Evolutionary conservation across 192 early-diverging fungal species (phyloP).

Genomic region (Bifiguratus adelaidae): DNA sequence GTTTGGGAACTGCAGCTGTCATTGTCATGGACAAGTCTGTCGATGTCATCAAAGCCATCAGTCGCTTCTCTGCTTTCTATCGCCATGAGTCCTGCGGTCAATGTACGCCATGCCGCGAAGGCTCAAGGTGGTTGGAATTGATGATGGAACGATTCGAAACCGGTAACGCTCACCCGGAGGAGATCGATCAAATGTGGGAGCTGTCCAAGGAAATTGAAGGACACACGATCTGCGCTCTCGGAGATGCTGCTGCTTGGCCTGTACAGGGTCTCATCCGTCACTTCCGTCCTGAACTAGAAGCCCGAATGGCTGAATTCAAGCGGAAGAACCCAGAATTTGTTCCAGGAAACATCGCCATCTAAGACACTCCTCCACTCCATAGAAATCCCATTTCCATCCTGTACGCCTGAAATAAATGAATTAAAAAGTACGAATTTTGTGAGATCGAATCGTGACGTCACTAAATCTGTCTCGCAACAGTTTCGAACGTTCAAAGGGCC

Average conservation of each 20-base stretch:
- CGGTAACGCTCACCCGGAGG: constrained; percentile 67
- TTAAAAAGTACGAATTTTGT: no score
- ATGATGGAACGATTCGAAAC: constrained; percentile 95
- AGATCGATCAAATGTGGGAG: constrained; percentile 97
- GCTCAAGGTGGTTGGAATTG: constrained; percentile 86
- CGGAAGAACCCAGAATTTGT: no score
- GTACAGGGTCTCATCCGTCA: constrained; percentile 92
- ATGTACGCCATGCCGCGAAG: constrained; percentile 98
- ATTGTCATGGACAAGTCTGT: constrained; percentile 99
- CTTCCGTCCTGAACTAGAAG: constrained; percentile 81
- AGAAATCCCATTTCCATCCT: no score
- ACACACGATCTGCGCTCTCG: constrained; percentile 99
- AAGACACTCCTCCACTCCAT: no score
- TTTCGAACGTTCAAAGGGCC: no score
- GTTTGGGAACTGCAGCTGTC: constrained; percentile 92
- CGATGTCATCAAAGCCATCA: constrained; percentile 89
- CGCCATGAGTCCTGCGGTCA: constrained; percentile 98
- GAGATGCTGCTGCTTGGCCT: constrained; percentile 98
- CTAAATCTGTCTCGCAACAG: no score
- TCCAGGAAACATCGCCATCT: no score
- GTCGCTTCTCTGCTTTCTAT: constrained; percentile 88
- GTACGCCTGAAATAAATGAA: no score
- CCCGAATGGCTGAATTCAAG: constrained; percentile 36
- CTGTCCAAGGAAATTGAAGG: constrained; percentile 96
- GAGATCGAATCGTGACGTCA: no score